Percentiles rank a stretch among this genome's conserved stretches.
phyloP scores from a whole-genome alignment of 2,329 filamentous ascomycete species.

The Penicillium corylophilum region DNA sequence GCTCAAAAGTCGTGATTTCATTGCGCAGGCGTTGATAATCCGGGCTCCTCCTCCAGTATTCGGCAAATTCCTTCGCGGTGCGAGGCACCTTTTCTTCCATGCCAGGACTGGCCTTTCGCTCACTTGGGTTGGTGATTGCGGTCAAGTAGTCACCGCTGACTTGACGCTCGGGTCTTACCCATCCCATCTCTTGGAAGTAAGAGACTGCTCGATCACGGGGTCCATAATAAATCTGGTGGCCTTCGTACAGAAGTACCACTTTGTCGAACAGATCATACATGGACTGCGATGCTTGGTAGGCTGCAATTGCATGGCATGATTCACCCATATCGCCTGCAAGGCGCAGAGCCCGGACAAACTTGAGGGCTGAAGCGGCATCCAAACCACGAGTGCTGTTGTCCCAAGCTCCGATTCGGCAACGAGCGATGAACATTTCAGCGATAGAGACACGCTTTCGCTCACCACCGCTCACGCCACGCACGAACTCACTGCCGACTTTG shows the following conservation, averaged over 20 bases:
- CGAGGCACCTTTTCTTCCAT: conserved; percentile 62
- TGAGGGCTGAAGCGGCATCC: conserved; percentile 55
- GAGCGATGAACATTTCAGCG: conserved; percentile 35
- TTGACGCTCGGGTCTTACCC: conserved; percentile 63
- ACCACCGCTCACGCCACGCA: conserved; percentile 59
- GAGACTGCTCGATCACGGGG: conserved; percentile 55
- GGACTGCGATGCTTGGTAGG: conserved; percentile 53
- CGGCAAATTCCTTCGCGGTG: conserved; percentile 65
- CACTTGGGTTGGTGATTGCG: conserved; percentile 62
- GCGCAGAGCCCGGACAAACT: conserved; percentile 55
- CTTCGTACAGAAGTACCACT: conserved; percentile 69
- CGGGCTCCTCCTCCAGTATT: conserved; percentile 40
- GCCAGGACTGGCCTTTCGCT: conserved; percentile 55
- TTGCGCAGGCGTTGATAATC: conserved; percentile 27
- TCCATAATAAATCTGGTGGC: conserved; percentile 73
- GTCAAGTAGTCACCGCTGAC: conserved; percentile 69
- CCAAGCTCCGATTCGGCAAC: conserved; percentile 34
- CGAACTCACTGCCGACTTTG: conserved; percentile 51
- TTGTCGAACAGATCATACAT: conserved; percentile 68
- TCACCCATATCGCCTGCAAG: conserved; percentile 49
- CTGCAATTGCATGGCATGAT: conserved; percentile 32
- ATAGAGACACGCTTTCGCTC: conserved; percentile 58
- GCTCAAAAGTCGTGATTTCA: conserved; percentile 36
- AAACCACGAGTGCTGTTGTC: conserved; percentile 51
- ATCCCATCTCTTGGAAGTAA: conserved; percentile 69